Evolutionary conservation across 1,284 basidiomycete genomes (phyloP), one percentile per base, ranked within the genome.

Genomic region (Heliocybe sulcata): DNA sequence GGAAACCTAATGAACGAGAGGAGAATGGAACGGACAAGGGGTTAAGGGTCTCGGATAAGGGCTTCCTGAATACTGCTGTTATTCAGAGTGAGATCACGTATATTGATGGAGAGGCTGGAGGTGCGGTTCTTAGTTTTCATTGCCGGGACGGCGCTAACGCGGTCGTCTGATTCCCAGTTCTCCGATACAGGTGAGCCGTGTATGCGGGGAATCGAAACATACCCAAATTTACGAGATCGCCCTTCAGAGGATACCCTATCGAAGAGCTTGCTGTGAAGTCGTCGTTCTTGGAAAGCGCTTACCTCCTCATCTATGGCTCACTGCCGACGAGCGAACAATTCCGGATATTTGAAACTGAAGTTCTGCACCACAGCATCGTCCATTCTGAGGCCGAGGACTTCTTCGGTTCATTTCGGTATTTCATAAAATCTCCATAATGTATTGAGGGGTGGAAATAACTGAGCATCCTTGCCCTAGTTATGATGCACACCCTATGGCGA

Each of bases 401-500:
- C 72, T 91, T 88, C 72, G 79, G 81, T 16, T 87, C 87, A 0
- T 92, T 92, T 75, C 76, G 87, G 84, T 85, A 47, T 53, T 72
- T 56, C 25, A 54, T 29, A 29, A n/a, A 54, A 26, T 23, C 22
- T 26, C 20, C 3, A 53, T 19, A 14, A 29, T 51, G 31, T 29
- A 29, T 2, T 54, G 14, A 48, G 31, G 33, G 22, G 12, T 31
- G 29, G 29, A 35, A 20, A 25, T 52, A 45, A 53, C 38, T 35
- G 45, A 19, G 20, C 20, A 8, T 16, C n/a, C 35, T 27, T 10
- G 31, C 29, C 49, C 14, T 27, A 87, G 89, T 52, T 93, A 93
- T 65, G 90, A 93, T 61, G 88, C 90, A 0, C 90, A 93, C 63
- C 91, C 91, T 0, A 93, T 94, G 91, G 82, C 88, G 19, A 92